Conservation (phyloP, 768 basidiomycete genomes). For the Pisolithus marmoratus region DNA sequence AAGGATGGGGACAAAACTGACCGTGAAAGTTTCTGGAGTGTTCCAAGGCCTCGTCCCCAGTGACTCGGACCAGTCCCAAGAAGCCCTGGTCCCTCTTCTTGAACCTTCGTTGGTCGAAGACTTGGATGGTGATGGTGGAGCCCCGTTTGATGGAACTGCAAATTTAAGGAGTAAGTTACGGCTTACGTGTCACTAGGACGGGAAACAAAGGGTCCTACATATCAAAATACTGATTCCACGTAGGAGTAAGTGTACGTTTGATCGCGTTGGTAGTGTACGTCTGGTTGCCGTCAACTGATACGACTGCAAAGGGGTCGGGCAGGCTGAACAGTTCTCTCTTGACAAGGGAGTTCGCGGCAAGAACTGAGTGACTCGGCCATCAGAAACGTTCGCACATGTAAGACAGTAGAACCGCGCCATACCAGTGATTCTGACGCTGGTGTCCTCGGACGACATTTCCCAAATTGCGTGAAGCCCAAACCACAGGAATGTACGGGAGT, state of each 20-base stretch:
- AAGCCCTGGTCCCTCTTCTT: conserved; percentile 83
- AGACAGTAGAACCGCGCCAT: background rate
- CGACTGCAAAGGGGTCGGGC: conserved; percentile 85
- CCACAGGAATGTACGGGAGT: background rate
- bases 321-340: conserved; percentile 77
- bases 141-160: conserved; percentile 63
- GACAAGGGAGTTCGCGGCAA: conserved; percentile 66
- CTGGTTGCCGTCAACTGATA: conserved; percentile 83
- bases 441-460: conserved; percentile 18
- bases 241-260: conserved; percentile 61
- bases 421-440: conserved; percentile 24
- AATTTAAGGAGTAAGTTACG: background rate
- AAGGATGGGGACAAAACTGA: conserved; percentile 13
- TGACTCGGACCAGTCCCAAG: conserved; percentile 52
- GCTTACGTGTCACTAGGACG: background rate
- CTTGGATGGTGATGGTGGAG: conserved; percentile 75
- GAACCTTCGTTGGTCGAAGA: conserved; percentile 89
- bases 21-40: conserved; percentile 44
- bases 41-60: conserved; percentile 48
- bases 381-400: background rate
- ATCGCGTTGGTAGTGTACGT: conserved; percentile 71
- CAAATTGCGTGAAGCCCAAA: background rate
- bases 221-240: conserved; percentile 86
- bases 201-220: conserved; percentile 46
- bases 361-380: conserved; percentile 42